Evolutionary conservation across 441 rosid species (phyloP), one percentile per base, ranked within the genome.

Genomic region (Erodium chrysanthum): DNA sequence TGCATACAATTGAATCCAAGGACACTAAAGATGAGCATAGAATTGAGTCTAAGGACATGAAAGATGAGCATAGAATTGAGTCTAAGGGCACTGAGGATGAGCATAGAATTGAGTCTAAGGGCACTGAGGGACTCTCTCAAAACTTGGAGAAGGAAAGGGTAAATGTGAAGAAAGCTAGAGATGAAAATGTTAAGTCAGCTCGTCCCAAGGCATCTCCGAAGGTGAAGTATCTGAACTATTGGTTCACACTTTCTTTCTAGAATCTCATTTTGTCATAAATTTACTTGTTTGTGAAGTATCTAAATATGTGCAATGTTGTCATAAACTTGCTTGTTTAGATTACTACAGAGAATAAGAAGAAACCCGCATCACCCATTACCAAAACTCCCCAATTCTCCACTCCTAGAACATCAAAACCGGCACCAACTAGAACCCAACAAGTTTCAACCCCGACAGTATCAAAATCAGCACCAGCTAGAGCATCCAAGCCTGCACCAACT

Each of bases 331-430:
- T 60, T 69, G 44, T 77, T 21, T 71, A 91, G 96, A 79, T 69
- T 76, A 69, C 76, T 21, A 79, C 75, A 31, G 71, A 64, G 74
- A 76, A 71, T 61, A 82, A 82, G 82, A 89, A 83, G 84, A 87
- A 84, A 78, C 81, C 86, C 14, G 79, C 70, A 37, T 71, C 86
- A 42, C 71, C 83, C 29, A 70, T 73, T 50, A 37, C 82, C 58
- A 50, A 50, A 50, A 50, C 58, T 4, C 21, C 5, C 3, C 58
- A 50, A 50, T 50, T 50, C 14, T 50, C 58, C 58, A 50, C 58
- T 5, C 58, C 58, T 1, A 50, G 58, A 50, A 1, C 58, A 50
- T n/a, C 58, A 17, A 50, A 15, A 9, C 61, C 77, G 2, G 31
- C 71, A 52, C 9, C 66, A 65, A 52, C 63, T 64, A 85, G 76